Evolutionary conservation across 177 flowering plant genomes (phyloP).

Genomic region (Telopea speciosissima): DNA sequence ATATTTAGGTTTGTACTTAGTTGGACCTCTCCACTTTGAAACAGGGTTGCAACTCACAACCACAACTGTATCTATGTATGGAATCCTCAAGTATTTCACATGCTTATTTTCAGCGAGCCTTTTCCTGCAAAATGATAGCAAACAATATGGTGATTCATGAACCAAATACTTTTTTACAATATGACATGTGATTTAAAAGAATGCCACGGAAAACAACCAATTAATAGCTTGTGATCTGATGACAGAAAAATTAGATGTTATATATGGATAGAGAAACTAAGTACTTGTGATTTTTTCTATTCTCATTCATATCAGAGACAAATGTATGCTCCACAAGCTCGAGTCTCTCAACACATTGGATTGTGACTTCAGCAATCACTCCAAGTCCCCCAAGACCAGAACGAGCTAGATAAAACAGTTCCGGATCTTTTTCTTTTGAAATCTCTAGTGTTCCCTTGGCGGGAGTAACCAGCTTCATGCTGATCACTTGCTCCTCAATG

Average conservation of each 20-base stretch:
- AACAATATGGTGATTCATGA: background rate
- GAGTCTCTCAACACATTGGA: constrained; percentile 94
- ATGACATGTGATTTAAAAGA: background rate
- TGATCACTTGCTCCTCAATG: constrained; percentile 91
- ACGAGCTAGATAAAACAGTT: constrained; percentile 87
- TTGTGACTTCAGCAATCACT: constrained; percentile 94
- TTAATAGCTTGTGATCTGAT: background rate
- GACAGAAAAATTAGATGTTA: background rate
- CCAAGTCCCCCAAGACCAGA: constrained; percentile 99
- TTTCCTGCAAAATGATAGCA: constrained; percentile 50
- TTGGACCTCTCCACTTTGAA: constrained; percentile 77
- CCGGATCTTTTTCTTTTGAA: constrained; percentile 89
- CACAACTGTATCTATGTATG: constrained; percentile 89
- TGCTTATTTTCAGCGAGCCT: constrained; percentile 90
- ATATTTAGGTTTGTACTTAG: constrained; percentile 80
- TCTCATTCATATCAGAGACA: constrained; percentile 73
- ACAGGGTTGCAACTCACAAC: constrained; percentile 92
- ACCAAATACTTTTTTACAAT: background rate
- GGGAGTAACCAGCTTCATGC: constrained; percentile 97
- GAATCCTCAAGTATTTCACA: constrained; percentile 88
- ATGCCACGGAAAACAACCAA: background rate
- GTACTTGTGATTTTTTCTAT: constrained; percentile 94
- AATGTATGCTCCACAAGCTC: constrained; percentile 95
- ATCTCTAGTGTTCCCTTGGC: constrained; percentile 89
- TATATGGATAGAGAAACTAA: constrained; percentile 1